Evolutionary conservation across 371 early-diverging fungal genomes (phyloP), one percentile per base, ranked within the genome.

Genomic region (Haplosporangium sp.): DNA sequence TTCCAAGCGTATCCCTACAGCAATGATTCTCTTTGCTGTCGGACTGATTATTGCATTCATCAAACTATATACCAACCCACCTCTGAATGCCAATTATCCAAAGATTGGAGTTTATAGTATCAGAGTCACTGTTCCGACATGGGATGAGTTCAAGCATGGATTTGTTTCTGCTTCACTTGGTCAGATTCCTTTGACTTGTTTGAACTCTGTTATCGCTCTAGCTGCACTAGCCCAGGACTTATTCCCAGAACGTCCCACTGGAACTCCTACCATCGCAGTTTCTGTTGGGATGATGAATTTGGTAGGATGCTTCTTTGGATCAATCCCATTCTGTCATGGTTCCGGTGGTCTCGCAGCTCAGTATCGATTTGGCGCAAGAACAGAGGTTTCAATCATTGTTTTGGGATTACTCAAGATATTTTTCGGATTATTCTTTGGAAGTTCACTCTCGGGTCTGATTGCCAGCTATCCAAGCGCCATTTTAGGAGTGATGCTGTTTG

Each of bases 291-390:
- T 90, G 10, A 95, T 96, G 96, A 97, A 97, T 74, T 63, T 96
- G 56, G 83, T 94, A 47, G 94, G 93, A 1, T 93, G 93, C 73
- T 94, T 94, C 91, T 94, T 96, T 84, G 96, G 96, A 4, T 91
- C 93, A 6, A 89, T 94, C 77, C 96, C 96, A 3, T 94, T 90
- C 75, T 96, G 95, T 65, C 94, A 92, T 67, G 92, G 95, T 19
- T 93, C 95, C 6, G 97, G 97, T 35, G 97, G 97, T 11, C 84
- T 97, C 44, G 96, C 96, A n/a, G 97, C 94, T 7, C 96, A 97
- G 82, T 95, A 96, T 82, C 93, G 95, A 2, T 97, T 96, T 77
- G 97, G 97, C 44, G 96, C 97, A 19, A 90, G 97, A 50, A 88
- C 95, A 0, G 95, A 92, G 63, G 89, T 93, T 11, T 93, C 94